A percentile compares a stretch with the other conserved stretches of the same genome.
Conservation (phyloP, 2,329 filamentous ascomycete genomes). For the Coniochaeta hoffmannii region DNA sequence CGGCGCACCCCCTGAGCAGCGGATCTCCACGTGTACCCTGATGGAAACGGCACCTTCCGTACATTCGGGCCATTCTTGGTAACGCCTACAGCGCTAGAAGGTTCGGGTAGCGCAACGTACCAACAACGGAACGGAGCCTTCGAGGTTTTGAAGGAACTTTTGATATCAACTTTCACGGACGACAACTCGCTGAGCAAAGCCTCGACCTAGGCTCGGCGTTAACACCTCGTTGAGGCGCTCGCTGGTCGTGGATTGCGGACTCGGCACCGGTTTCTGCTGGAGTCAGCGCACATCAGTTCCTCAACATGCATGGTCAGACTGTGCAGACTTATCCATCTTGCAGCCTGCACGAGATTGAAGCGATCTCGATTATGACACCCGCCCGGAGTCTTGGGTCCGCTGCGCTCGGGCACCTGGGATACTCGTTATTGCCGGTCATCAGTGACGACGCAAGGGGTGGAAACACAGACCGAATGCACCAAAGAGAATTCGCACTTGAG, state of each 20-base stretch:
- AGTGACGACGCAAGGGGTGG: conserved; percentile 5
- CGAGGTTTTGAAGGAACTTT: too few species aligned
- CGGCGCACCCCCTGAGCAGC: background rate
- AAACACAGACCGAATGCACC: conserved; percentile 10
- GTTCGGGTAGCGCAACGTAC: too few species aligned
- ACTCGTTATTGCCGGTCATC: background rate
- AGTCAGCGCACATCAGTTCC: background rate
- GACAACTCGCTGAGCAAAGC: too few species aligned
- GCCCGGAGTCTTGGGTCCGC: background rate
- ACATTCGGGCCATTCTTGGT: background rate
- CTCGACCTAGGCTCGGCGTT: too few species aligned
- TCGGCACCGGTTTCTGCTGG: background rate
- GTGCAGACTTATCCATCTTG: background rate
- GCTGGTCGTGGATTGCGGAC: too few species aligned
- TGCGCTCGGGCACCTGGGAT: background rate
- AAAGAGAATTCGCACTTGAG: conserved; percentile 14
- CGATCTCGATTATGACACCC: background rate
- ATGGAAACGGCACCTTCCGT: background rate
- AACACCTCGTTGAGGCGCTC: too few species aligned
- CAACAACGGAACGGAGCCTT: background rate
- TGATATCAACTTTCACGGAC: too few species aligned
- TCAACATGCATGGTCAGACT: background rate
- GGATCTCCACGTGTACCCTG: background rate
- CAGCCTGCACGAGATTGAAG: background rate
- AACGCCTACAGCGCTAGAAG: too few species aligned